Evolutionary conservation across 139 green algal species (phyloP).

Genomic region (Chlamydomonas sp.): DNA sequence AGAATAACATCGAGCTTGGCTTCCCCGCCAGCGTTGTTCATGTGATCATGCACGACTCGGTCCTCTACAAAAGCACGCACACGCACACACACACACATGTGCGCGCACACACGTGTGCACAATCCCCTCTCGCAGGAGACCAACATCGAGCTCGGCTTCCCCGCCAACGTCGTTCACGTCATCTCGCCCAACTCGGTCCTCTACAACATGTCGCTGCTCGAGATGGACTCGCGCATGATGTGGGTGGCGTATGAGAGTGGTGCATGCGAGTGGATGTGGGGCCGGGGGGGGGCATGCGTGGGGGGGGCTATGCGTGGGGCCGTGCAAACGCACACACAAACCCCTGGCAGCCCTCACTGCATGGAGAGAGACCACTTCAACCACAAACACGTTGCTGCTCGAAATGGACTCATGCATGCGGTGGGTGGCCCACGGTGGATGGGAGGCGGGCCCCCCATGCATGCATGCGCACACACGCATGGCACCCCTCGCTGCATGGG

Average conservation of each 20-base stretch:
- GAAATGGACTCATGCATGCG: slow-evolving; percentile 57
- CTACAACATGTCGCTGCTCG: slow-evolving; percentile 44
- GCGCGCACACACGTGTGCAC: too few species aligned
- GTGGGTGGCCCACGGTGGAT: too few species aligned
- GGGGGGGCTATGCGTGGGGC: too few species aligned
- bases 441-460: background rate
- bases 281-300: background rate
- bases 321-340: too few species aligned
- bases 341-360: too few species aligned
- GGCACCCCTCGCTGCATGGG: too few species aligned
- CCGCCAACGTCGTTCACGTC: slow-evolving; percentile 44
- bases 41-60: slow-evolving; percentile 32
- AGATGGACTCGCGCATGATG: slow-evolving; percentile 58
- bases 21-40: slow-evolving; percentile 42
- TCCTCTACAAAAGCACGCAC: too few species aligned
- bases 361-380: too few species aligned
- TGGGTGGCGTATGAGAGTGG: too few species aligned
- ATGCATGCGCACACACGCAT: too few species aligned
- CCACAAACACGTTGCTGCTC: slow-evolving; percentile 40
- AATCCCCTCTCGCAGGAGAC: slow-evolving; percentile 37
- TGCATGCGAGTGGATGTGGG: background rate
- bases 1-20: slow-evolving; percentile 44
- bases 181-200: slow-evolving; percentile 36
- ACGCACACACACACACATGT: too few species aligned
- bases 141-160: slow-evolving; percentile 49